Percentiles rank a stretch among this genome's conserved stretches.
Evolutionary conservation across 768 basidiomycete genomes (phyloP).

Genomic region (Gloeopeniophorella convolvens): DNA sequence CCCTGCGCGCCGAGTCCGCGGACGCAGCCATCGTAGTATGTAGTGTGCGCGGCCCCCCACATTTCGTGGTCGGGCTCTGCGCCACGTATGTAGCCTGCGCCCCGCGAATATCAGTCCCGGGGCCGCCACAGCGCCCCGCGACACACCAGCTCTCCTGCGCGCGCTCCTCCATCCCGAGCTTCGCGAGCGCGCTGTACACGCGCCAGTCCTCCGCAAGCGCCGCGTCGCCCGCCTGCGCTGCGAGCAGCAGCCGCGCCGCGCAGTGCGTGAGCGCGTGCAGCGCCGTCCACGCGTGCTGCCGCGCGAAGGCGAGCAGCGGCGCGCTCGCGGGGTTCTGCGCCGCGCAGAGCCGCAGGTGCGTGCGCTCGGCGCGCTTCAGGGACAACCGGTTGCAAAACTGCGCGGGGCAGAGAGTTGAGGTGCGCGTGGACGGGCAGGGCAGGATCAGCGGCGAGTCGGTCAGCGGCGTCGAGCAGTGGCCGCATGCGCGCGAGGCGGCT

Average conservation of each 20-base stretch:
- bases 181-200: conserved; percentile 55
- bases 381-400: conserved; percentile 81
- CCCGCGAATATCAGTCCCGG: no score
- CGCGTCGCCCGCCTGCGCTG: conserved; percentile 40
- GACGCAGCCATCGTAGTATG: no score
- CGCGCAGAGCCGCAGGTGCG: conserved; percentile 67
- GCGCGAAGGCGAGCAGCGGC: conserved; percentile 54
- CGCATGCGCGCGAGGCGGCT: conserved; percentile 51
- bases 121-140: neutral
- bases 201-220: conserved; percentile 45
- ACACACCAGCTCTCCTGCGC: conserved; percentile 40
- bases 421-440: conserved; percentile 44
- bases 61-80: conserved; percentile 51
- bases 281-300: conserved; percentile 59
- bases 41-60: conserved; percentile 64
- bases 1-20: no score
- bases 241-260: conserved; percentile 54
- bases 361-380: conserved; percentile 50
- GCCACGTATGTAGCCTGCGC: conserved; percentile 31
- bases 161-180: conserved; percentile 67
- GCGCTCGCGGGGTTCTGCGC: conserved; percentile 62
- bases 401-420: conserved; percentile 42
- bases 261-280: conserved; percentile 64
- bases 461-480: conserved; percentile 64
- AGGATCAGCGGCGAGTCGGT: conserved; percentile 37